These are phyloP conservation scores for Cystofilobasidium macerans DNA, from an alignment of 768 basidiomycete genomes.

Conservation along the genomic window DNA sequence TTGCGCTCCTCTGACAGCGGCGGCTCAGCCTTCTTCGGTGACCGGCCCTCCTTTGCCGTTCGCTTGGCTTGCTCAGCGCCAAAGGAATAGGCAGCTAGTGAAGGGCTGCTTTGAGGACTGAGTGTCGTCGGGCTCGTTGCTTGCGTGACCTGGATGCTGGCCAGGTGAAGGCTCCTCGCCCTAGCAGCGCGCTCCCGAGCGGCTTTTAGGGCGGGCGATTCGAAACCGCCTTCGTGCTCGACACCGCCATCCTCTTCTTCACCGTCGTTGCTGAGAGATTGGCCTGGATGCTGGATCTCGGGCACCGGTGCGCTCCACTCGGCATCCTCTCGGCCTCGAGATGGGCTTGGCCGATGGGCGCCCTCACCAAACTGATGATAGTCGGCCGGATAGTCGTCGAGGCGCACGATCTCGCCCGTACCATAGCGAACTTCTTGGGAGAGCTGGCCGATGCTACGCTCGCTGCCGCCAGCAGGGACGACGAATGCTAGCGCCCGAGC, in stretches of 20 bases:
- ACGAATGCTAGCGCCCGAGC: slow-evolving; percentile 48
- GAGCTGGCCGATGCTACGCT: slow-evolving; percentile 47
- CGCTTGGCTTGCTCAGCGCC: background rate
- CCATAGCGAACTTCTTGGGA: slow-evolving; percentile 44
- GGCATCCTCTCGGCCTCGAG: background rate
- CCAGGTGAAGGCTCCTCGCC: slow-evolving; percentile 12
- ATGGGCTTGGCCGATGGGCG: background rate
- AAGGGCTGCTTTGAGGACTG: slow-evolving; percentile 33
- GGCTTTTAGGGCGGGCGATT: slow-evolving; percentile 12
- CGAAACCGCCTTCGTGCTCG: background rate
- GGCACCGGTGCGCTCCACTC: background rate
- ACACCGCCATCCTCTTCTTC: background rate
- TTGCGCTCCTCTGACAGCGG: background rate
- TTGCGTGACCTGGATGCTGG: background rate
- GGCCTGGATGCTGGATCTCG: background rate
- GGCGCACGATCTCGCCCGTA: slow-evolving; percentile 1
- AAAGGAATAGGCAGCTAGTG: slow-evolving; percentile 40
- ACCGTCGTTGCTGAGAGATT: no score
- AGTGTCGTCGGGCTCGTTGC: slow-evolving; percentile 31
- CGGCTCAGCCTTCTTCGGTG: background rate
- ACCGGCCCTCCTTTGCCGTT: background rate
- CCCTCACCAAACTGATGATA: background rate
- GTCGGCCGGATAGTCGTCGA: slow-evolving; percentile 5
- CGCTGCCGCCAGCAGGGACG: slow-evolving; percentile 56
- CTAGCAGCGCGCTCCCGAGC: slow-evolving; percentile 16